phyloP scores from a whole-genome alignment of 169 alveolate species.

The Perkinsus olseni region DNA sequence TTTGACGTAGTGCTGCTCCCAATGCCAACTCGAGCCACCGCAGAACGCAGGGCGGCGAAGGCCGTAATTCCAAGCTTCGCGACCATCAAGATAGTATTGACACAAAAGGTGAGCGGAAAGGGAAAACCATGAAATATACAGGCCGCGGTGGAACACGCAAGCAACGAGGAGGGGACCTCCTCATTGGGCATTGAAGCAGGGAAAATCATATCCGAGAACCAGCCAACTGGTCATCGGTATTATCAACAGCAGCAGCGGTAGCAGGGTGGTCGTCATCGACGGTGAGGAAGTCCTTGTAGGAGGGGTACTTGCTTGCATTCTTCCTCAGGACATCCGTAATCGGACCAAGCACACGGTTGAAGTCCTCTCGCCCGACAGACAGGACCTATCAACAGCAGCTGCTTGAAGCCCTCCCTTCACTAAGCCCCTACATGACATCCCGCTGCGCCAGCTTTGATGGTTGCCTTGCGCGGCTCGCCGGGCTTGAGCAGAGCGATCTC shows the following conservation, averaged over 20 bases:
- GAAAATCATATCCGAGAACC: no score
- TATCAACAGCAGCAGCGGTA: not conserved
- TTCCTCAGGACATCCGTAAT: conserved; percentile 3
- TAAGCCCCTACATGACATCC: not conserved
- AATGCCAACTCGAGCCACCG: no score
- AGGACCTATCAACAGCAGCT: not conserved
- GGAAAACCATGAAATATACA: no score
- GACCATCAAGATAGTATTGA: no score
- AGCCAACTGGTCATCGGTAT: no score
- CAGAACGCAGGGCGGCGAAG: no score
- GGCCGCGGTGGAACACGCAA: no score
- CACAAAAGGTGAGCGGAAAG: no score
- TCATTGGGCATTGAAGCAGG: no score
- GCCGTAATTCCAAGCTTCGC: no score
- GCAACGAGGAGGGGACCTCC: no score
- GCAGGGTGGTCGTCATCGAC: not conserved
- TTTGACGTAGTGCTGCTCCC: no score
- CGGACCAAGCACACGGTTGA: conserved; percentile 1
- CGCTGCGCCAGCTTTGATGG: not conserved
- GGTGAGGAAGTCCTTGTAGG: not conserved
- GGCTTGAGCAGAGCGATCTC: not conserved
- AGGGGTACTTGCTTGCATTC: conserved; percentile 1
- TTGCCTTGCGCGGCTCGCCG: not conserved
- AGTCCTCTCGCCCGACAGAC: not conserved
- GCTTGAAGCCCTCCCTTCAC: not conserved